Evolutionary conservation across 1,139 yeast genomes (phyloP).

Genomic region (Casaregolazyma lundiana): DNA sequence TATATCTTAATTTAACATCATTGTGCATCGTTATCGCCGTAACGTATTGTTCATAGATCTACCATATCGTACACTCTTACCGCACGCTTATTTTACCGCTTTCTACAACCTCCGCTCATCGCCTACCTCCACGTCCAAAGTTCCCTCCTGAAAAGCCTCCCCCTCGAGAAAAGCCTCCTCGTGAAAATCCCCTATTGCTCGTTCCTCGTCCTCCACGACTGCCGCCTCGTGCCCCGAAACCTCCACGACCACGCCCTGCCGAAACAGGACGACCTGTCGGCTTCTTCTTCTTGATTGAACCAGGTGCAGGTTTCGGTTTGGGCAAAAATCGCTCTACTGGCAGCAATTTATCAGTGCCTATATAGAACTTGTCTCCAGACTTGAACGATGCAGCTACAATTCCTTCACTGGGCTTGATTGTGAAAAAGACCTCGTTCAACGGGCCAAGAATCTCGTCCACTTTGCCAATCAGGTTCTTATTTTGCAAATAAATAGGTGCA

Average conservation of each 20-base stretch:
- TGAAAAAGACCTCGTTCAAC: slow-evolving; percentile 91
- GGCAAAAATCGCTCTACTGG: slow-evolving; percentile 96
- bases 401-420: slow-evolving; percentile 94
- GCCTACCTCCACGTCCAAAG: too few species aligned
- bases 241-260: slow-evolving; percentile 44
- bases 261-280: slow-evolving; percentile 48
- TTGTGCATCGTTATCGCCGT: too few species aligned
- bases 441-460: slow-evolving; percentile 98
- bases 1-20: too few species aligned
- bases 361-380: slow-evolving; percentile 91
- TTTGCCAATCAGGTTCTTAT: slow-evolving; percentile 89
- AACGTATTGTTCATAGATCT: too few species aligned
- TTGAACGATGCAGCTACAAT: slow-evolving; percentile 90
- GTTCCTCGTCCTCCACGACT: slow-evolving; percentile 34
- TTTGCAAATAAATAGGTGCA: slow-evolving; percentile 96
- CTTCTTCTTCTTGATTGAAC: slow-evolving; percentile 74
- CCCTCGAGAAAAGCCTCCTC: slow-evolving; percentile 37
- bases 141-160: slow-evolving; percentile 47
- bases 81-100: too few species aligned
- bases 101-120: too few species aligned
- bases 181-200: slow-evolving; percentile 35
- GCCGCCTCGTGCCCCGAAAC: slow-evolving; percentile 39
- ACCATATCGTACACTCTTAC: too few species aligned
- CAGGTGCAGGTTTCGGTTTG: slow-evolving; percentile 63
- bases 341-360: slow-evolving; percentile 89